Evolutionary conservation across 208 protist species (phyloP).

Genomic region (Trypanosoma theileri): DNA sequence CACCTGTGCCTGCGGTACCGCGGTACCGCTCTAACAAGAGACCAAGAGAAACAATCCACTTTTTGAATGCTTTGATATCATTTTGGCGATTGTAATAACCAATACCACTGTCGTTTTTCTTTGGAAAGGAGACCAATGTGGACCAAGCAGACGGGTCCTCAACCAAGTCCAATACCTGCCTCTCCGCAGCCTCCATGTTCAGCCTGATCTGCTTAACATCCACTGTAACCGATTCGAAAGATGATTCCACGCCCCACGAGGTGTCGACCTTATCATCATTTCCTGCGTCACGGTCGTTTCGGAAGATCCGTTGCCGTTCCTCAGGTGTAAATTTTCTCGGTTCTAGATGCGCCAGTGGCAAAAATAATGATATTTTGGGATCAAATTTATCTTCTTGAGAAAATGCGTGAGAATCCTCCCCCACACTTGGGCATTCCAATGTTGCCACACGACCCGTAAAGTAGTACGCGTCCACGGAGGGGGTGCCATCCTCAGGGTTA

Average conservation of each 20-base stretch:
- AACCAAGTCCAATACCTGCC: neutral
- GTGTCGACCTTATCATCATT: neutral
- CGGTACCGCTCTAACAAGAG: neutral
- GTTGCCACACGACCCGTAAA: constrained; percentile 22
- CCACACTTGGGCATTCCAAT: neutral
- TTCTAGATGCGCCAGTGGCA: too few species aligned
- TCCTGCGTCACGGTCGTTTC: too few species aligned
- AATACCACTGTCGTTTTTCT: neutral
- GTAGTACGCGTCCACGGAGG: neutral
- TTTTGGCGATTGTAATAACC: constrained; percentile 11
- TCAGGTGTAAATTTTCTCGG: too few species aligned
- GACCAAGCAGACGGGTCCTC: neutral
- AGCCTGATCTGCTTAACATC: neutral
- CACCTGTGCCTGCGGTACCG: too few species aligned
- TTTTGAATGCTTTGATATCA: constrained; percentile 20
- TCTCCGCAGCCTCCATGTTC: neutral
- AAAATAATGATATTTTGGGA: neutral
- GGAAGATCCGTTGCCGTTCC: too few species aligned
- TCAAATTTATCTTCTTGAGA: neutral
- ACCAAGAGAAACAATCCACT: constrained; percentile 9
- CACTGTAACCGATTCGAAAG: too few species aligned
- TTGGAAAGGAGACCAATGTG: constrained; percentile 16
- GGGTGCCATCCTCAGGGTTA: neutral
- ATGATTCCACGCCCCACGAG: neutral
- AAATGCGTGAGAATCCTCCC: neutral